These are phyloP conservation scores for Solanum ahanhuiri DNA, from an alignment of 257 asterid genomes.

Conservation along the genomic window DNA sequence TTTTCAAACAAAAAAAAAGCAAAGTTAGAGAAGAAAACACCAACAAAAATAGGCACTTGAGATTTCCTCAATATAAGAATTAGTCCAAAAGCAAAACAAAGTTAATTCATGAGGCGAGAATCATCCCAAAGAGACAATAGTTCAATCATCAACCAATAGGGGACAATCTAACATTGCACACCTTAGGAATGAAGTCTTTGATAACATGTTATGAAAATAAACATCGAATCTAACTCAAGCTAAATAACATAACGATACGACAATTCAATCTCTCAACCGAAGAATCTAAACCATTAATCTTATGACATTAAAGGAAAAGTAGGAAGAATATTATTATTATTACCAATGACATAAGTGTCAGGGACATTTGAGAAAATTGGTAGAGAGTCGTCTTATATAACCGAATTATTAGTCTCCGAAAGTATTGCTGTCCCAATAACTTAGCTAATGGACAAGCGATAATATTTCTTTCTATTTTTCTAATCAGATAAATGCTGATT, in stretches of 20 bases:
- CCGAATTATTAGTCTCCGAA: neutral
- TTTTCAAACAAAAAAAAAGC: neutral
- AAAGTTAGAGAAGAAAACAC: neutral
- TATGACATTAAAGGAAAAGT: neutral
- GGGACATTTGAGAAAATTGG: neutral
- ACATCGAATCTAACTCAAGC: neutral
- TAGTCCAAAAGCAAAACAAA: neutral
- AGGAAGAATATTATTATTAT: neutral
- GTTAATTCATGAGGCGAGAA: neutral
- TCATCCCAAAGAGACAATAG: neutral
- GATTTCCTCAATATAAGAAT: neutral
- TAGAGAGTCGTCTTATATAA: neutral
- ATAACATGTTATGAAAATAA: neutral
- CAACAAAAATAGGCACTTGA: neutral
- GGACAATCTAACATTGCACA: neutral
- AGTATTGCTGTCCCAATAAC: conserved; percentile 3
- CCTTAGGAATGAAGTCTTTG: neutral
- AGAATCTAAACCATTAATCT: neutral
- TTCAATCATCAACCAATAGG: neutral
- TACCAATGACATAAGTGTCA: neutral
- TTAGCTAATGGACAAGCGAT: conserved; percentile 2
- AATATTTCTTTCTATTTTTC: neutral
- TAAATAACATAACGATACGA: neutral
- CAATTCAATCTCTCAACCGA: neutral
- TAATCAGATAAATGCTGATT: neutral